Evolutionary conservation across 2,329 filamentous ascomycete genomes (phyloP).

Genomic region (Botrytis elliptica): DNA sequence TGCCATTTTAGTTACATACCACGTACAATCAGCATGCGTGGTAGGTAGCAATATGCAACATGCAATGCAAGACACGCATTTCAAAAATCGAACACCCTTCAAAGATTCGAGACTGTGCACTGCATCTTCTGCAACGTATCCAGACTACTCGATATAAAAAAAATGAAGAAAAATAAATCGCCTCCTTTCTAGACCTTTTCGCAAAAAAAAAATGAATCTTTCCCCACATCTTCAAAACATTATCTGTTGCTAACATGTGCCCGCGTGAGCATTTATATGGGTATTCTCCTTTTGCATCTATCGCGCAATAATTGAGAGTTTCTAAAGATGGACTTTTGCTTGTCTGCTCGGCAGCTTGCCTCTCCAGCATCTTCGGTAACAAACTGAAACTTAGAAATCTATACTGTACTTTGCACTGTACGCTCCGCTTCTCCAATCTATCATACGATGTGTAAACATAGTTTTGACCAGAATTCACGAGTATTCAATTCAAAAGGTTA

Average conservation of each 20-base stretch:
- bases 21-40: neutral
- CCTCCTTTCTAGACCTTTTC: neutral
- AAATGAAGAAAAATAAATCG: neutral
- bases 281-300: neutral
- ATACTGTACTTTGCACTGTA: neutral
- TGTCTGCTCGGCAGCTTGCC: neutral
- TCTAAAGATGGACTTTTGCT: neutral
- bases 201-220: neutral
- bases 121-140: neutral
- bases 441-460: neutral
- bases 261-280: slow-evolving; percentile 13
- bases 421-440: neutral
- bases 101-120: slow-evolving; percentile 6
- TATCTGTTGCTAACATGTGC: slow-evolving; percentile 1
- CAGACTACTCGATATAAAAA: neutral
- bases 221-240: slow-evolving; percentile 2
- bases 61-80: slow-evolving; percentile 4
- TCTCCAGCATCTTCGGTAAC: neutral
- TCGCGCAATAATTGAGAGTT: neutral
- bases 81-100: neutral
- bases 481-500: neutral
- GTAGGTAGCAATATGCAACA: neutral
- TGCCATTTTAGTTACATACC: neutral
- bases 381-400: neutral
- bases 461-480: neutral